Conservation (phyloP, 2,329 filamentous ascomycete genomes). For the Corynespora cassiicola region DNA sequence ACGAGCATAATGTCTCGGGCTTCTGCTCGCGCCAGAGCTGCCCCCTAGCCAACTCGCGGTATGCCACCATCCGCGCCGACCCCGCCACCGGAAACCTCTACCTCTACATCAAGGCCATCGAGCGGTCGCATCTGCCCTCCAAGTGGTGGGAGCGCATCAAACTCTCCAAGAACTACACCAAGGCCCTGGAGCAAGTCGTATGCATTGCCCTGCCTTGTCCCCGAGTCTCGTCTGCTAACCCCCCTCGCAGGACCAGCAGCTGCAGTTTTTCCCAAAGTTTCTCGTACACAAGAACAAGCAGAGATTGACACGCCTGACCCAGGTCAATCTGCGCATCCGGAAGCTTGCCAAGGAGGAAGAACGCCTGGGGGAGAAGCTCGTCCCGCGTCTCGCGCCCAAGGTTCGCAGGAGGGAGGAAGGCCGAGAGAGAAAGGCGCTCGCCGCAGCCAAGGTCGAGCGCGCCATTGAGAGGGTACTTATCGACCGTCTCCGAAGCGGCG, state of each 20-base stretch:
- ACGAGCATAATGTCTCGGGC: slow-evolving; percentile 80
- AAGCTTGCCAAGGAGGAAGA: slow-evolving; percentile 88
- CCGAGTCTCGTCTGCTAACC: no score
- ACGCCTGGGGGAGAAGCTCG: slow-evolving; percentile 83
- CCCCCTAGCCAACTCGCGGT: slow-evolving; percentile 87
- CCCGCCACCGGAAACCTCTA: slow-evolving; percentile 83
- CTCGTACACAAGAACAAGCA: slow-evolving; percentile 95
- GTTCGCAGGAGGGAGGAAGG: slow-evolving; percentile 63
- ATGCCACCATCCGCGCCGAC: slow-evolving; percentile 88
- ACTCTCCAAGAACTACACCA: slow-evolving; percentile 86
- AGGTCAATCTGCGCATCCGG: slow-evolving; percentile 81
- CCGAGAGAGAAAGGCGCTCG: slow-evolving; percentile 57
- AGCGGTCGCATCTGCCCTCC: slow-evolving; percentile 74
- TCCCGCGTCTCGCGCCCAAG: slow-evolving; percentile 91
- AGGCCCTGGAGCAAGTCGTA: slow-evolving; percentile 86
- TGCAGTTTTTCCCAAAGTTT: slow-evolving; percentile 93
- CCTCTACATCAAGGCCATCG: slow-evolving; percentile 91
- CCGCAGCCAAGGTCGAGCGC: slow-evolving; percentile 87
- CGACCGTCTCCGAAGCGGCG: slow-evolving; percentile 86
- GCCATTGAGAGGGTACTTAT: slow-evolving; percentile 96
- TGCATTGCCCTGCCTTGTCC: slow-evolving; percentile 97
- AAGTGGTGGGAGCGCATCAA: slow-evolving; percentile 96
- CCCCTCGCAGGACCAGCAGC: slow-evolving; percentile 31
- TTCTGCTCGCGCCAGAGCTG: slow-evolving; percentile 88
- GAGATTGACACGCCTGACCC: slow-evolving; percentile 86